These are phyloP conservation scores for Antarctomyces pellizariae DNA, from an alignment of 495 filamentous ascomycete genomes.

Conservation along the genomic window DNA sequence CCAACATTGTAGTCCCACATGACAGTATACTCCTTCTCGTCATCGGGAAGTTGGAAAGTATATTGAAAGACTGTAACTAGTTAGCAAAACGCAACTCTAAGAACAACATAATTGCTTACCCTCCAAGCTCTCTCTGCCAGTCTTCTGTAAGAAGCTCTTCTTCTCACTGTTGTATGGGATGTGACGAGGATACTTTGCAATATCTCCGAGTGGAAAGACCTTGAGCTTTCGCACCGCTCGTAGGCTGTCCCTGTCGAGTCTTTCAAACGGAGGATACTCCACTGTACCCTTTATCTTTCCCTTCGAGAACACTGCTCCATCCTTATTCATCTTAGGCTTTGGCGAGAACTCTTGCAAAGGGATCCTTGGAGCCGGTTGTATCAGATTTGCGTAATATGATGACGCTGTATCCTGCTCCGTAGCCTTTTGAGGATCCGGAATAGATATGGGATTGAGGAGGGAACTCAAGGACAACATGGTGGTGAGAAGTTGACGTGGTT, in stretches of 20 bases:
- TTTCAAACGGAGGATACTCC: slow-evolving; percentile 44
- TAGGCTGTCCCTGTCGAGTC: slow-evolving; percentile 27
- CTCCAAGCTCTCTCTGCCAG: slow-evolving; percentile 70
- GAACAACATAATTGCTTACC: slow-evolving; percentile 24
- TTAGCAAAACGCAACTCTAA: slow-evolving; percentile 6
- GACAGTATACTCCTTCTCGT: slow-evolving; percentile 44
- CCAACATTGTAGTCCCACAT: slow-evolving; percentile 97
- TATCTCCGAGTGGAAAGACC: slow-evolving; percentile 42
- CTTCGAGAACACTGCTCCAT: slow-evolving; percentile 31
- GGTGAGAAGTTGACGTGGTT: slow-evolving; percentile 10
- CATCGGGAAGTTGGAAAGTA: slow-evolving; percentile 48
- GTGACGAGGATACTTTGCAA: slow-evolving; percentile 42
- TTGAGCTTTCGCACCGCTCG: slow-evolving; percentile 33
- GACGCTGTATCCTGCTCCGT: too few relatives aligned
- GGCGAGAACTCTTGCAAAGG: too few relatives aligned
- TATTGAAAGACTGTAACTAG: slow-evolving; percentile 67
- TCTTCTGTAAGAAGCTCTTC: slow-evolving; percentile 64
- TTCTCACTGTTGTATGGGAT: slow-evolving; percentile 92
- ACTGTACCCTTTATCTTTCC: slow-evolving; percentile 34
- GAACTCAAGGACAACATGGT: slow-evolving; percentile 26
- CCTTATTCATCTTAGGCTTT: slow-evolving; percentile 30
- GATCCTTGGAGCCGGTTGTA: too few relatives aligned
- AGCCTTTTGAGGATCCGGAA: too few relatives aligned
- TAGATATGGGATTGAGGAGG: slow-evolving; percentile 40
- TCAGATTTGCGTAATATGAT: too few relatives aligned